Percentiles rank a stretch among this genome's conserved stretches.
These are phyloP conservation scores for Arxiozyma heterogenica DNA, from an alignment of 1,139 yeast genomes.

Conservation along the genomic window DNA sequence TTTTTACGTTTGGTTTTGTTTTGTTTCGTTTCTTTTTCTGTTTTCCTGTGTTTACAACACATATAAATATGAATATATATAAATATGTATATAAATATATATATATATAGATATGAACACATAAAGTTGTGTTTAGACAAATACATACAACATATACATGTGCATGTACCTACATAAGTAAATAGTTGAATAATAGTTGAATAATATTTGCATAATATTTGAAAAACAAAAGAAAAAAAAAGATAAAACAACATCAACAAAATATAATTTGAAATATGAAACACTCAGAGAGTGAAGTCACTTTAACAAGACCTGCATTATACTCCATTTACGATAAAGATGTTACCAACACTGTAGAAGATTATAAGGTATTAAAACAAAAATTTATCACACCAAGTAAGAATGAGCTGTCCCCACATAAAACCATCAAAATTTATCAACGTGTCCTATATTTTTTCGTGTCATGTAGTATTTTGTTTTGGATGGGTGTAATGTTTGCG, in stretches of 20 bases:
- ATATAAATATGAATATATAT: no score
- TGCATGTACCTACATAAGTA: no score
- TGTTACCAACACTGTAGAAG: slow-evolving; percentile 25
- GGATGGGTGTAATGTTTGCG: slow-evolving; percentile 9
- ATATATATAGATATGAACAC: no score
- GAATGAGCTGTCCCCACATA: background rate
- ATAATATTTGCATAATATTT: no score
- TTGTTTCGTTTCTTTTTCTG: no score
- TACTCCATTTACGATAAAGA: slow-evolving; percentile 30
- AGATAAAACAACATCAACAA: no score
- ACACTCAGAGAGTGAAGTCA: slow-evolving; percentile 23
- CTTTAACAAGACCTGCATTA: slow-evolving; percentile 27
- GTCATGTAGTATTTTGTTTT: slow-evolving; percentile 5
- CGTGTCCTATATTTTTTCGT: background rate
- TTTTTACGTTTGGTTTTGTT: no score
- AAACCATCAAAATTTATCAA: background rate
- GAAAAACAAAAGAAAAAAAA: no score
- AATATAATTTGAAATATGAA: slow-evolving; percentile 2
- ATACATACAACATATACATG: no score
- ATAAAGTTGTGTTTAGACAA: no score
- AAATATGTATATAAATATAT: no score
- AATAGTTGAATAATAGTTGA: no score
- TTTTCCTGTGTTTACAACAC: background rate
- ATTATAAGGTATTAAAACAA: slow-evolving; percentile 6
- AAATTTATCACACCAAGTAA: background rate